Conservation (phyloP, 2,329 filamentous ascomycete genomes). For the Didymella lethalis region DNA sequence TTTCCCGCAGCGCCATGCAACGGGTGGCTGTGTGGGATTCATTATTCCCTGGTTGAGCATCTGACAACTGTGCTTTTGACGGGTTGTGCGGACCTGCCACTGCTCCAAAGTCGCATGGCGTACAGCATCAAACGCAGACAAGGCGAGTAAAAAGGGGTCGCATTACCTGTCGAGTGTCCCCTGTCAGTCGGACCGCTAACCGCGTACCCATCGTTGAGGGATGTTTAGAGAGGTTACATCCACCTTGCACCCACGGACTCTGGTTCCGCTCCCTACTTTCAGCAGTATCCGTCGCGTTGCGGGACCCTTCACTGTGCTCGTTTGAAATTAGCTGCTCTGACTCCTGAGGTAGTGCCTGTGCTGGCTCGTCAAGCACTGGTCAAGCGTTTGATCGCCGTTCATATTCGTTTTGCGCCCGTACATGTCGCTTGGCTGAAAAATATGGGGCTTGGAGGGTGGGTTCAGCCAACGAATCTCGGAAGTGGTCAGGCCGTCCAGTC, state of each 20-base stretch:
- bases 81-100: slow-evolving; percentile 1
- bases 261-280: slow-evolving; percentile 30
- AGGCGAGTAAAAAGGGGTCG: slow-evolving; percentile 10
- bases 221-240: slow-evolving; percentile 5
- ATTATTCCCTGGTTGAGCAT: slow-evolving; percentile 5
- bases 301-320: slow-evolving; percentile 20
- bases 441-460: slow-evolving; percentile 1
- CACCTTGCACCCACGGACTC: slow-evolving; percentile 2
- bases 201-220: slow-evolving; percentile 29
- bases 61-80: slow-evolving; percentile 11
- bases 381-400: slow-evolving; percentile 52
- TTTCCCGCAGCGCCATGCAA: slow-evolving; percentile 15
- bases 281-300: slow-evolving; percentile 29
- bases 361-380: slow-evolving; percentile 45
- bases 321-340: slow-evolving; percentile 47
- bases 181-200: slow-evolving; percentile 31
- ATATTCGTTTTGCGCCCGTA: slow-evolving; percentile 39
- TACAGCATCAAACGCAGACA: slow-evolving; percentile 9
- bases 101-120: slow-evolving; percentile 6
- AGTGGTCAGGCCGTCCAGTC: slow-evolving; percentile 27
- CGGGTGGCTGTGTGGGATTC: slow-evolving; percentile 30
- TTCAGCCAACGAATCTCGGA: slow-evolving; percentile 31
- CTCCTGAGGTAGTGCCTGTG: slow-evolving; percentile 43
- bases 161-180: not conserved
- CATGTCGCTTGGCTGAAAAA: slow-evolving; percentile 16